These are phyloP conservation scores for Pholiota conissans DNA, from an alignment of 768 basidiomycete genomes.

Conservation along the genomic window DNA sequence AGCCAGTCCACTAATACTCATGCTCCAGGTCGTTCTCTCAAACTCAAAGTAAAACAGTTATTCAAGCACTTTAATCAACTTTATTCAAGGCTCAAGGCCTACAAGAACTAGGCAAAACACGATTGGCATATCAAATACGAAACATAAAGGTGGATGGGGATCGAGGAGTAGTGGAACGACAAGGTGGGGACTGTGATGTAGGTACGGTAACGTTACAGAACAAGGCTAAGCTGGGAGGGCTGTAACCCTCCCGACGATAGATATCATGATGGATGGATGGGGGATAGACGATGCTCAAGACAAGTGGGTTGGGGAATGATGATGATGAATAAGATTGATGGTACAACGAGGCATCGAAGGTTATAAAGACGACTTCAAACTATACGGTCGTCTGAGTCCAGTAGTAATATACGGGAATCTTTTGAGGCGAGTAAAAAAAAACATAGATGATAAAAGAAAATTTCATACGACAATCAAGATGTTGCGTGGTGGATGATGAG, in stretches of 20 bases:
- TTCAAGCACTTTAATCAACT: too few species aligned
- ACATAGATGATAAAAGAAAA: not conserved
- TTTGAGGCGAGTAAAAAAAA: slow-evolving; percentile 12
- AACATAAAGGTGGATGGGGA: not conserved
- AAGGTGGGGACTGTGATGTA: not conserved
- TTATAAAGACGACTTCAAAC: slow-evolving; percentile 20
- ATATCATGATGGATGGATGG: not conserved
- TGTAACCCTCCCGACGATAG: not conserved
- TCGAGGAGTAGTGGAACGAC: not conserved
- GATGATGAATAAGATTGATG: slow-evolving; percentile 15
- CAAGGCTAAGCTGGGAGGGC: not conserved
- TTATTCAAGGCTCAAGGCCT: not conserved
- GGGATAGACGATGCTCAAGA: slow-evolving; percentile 51
- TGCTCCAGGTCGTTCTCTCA: too few species aligned
- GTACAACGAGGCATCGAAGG: slow-evolving; percentile 25
- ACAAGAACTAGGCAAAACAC: not conserved
- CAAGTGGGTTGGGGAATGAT: slow-evolving; percentile 44
- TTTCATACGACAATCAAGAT: not conserved
- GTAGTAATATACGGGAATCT: slow-evolving; percentile 16
- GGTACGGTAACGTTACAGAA: not conserved
- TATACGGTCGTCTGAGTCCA: slow-evolving; percentile 23
- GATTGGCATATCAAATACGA: not conserved
- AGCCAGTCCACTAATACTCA: too few species aligned
- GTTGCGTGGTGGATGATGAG: not conserved
- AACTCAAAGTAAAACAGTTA: too few species aligned